phyloP scores from a whole-genome alignment of 768 basidiomycete genomes.

The Phlebiopsis gigantea region DNA sequence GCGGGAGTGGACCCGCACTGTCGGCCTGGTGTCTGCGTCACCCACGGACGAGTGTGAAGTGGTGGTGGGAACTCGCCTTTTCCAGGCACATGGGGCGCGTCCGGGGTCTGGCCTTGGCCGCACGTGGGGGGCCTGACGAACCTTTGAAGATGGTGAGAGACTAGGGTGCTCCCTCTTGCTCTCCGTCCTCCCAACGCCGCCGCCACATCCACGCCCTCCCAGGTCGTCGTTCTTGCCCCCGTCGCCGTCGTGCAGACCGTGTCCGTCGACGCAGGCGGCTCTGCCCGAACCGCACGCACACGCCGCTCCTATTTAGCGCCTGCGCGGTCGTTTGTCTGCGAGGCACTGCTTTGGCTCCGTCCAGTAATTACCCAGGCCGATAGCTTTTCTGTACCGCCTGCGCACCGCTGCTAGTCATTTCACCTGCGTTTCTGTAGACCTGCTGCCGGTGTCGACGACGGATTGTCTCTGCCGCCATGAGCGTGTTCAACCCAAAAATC shows the following conservation, averaged over 20 bases:
- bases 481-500: conserved; percentile 71
- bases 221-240: neutral
- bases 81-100: neutral
- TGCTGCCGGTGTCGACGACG: neutral
- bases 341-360: neutral
- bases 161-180: neutral
- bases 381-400: neutral
- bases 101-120: conserved; percentile 1
- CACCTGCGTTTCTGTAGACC: neutral
- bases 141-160: neutral
- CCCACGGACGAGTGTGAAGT: neutral
- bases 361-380: neutral
- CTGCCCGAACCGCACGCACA: neutral
- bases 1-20: neutral
- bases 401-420: neutral
- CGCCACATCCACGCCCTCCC: neutral
- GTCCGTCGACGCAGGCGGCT: neutral
- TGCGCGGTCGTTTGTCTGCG: neutral
- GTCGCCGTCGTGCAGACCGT: neutral
- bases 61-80: neutral
- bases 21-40: neutral
- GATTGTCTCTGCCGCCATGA: conserved; percentile 32
- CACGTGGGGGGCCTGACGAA: neutral
- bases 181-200: neutral
- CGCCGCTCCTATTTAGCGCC: neutral